Percentiles rank a stretch among this genome's conserved stretches.
Conservation (phyloP, 495 filamentous ascomycete species). For the Bryoglossum gracile region DNA sequence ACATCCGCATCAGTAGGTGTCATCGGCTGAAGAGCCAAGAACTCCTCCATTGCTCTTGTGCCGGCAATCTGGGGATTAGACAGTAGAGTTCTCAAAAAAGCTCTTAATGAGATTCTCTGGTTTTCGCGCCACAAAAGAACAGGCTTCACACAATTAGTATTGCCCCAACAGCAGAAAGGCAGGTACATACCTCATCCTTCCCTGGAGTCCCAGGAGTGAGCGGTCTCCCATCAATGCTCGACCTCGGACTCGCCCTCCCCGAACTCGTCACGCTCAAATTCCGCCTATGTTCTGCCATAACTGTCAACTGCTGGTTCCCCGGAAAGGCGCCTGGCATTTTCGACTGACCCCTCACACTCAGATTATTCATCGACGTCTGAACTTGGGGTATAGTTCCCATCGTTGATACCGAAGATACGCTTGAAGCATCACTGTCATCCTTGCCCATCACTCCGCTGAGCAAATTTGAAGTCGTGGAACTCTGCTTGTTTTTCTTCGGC, state of each 20-base stretch:
- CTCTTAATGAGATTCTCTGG: constrained; percentile 84
- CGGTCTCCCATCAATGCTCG: constrained; percentile 15
- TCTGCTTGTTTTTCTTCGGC: constrained; percentile 82
- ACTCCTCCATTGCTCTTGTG: constrained; percentile 73
- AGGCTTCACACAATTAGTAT: constrained; percentile 9
- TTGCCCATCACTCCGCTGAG: constrained; percentile 36
- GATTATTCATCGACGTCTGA: constrained; percentile 30
- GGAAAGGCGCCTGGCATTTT: too few relatives aligned
- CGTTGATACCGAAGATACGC: constrained; percentile 71
- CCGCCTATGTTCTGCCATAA: too few relatives aligned
- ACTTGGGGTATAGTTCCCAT: constrained; percentile 18
- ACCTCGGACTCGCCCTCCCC: constrained; percentile 18
- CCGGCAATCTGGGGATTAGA: constrained; percentile 77
- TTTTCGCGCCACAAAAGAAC: constrained; percentile 76
- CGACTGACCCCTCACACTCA: constrained; percentile 34
- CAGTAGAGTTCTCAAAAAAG: constrained; percentile 76
- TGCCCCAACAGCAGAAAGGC: background rate
- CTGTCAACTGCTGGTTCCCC: too few relatives aligned
- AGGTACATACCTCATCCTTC: constrained; percentile 3
- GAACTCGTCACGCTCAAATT: too few relatives aligned
- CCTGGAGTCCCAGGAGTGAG: background rate
- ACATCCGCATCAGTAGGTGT: constrained; percentile 72
- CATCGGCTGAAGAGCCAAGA: constrained; percentile 64
- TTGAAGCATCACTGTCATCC: constrained; percentile 66
- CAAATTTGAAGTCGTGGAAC: constrained; percentile 51